Evolutionary conservation across 202 grass and related monocot species (phyloP), one percentile per base, ranked within the genome.

Genomic region (Schoenoplectus triqueter): DNA sequence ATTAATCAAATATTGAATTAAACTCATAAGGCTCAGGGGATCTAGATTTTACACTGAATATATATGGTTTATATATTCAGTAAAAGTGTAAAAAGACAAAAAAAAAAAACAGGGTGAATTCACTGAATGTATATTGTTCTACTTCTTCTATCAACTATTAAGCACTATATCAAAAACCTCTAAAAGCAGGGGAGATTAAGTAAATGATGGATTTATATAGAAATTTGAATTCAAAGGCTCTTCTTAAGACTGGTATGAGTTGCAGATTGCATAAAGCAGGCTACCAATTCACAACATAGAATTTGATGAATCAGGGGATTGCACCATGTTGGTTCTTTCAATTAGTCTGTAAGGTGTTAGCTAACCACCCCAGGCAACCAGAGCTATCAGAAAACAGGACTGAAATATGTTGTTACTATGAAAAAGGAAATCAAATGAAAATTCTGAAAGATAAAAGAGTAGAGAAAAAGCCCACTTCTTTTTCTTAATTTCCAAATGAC

Each of bases 401-500:
- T 51, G 1, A 44, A 82, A 66, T 82, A 2, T 82, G 19, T 21
- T 70, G 7, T 83, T 56, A 83, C 49, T 69, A 59, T 70, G 20
- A 40, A 55, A 59, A 70, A 68, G 4, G 1, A 19, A 31, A 31
- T 31, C 31, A 70, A 55, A n/a, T 62, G 59, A 62, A 62, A 62
- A 17, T 82, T 69, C 10, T 83, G 51, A 68, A 70, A 70, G 48
- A 78, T 42, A 48, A 39, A 81, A 51, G 50, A 83, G 31, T 69
- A 19, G 81, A 83, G 41, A 83, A 64, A 81, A 20, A 13, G 6
- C 65, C 69, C 0, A 31, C 80, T 83, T 83, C 66, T 52, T 83
- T 83, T 56, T 39, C 64, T 83, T 83, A 79, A 45, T 83, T 71
- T 56, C 31, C 81, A 55, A 83, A 71, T 69, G 46, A 31, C 17